Evolutionary conservation across 2,329 filamentous ascomycete species (phyloP).

Genomic region (Penicillium paneum): DNA sequence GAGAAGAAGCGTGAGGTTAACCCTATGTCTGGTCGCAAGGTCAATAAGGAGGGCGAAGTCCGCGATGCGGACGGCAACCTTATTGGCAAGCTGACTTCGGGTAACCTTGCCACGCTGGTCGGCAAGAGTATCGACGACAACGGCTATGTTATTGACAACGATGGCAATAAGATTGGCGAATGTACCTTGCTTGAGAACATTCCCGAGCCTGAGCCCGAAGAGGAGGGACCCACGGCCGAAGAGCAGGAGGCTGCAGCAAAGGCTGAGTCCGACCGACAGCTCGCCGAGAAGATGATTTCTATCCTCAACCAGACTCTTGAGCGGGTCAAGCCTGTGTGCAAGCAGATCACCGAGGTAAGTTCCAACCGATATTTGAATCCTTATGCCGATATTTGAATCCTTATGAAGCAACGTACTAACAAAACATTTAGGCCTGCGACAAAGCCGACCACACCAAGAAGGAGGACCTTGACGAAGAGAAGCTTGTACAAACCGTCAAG

Average conservation of each 20-base stretch:
- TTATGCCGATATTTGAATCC: conserved; percentile 1
- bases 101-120: conserved; percentile 42
- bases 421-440: conserved; percentile 63
- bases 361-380: neutral
- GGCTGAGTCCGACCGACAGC: conserved; percentile 66
- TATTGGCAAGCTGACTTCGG: conserved; percentile 46
- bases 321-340: conserved; percentile 78
- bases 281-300: conserved; percentile 70
- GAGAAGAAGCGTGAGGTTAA: conserved; percentile 55
- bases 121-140: conserved; percentile 48
- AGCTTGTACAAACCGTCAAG: conserved; percentile 79
- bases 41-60: conserved; percentile 52
- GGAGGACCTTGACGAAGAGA: conserved; percentile 86
- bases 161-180: conserved; percentile 63
- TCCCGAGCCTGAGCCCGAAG: conserved; percentile 40
- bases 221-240: conserved; percentile 42
- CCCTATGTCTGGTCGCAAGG: conserved; percentile 56
- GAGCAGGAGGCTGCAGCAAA: conserved; percentile 57
- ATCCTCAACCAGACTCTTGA: conserved; percentile 78
- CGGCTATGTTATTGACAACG: conserved; percentile 56
- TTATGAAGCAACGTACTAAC: conserved; percentile 5
- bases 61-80: conserved; percentile 46
- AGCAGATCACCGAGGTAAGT: conserved; percentile 75
- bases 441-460: conserved; percentile 74
- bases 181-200: conserved; percentile 62